Base-by-base conservation (phyloP, 225 moss, liverwort and hornwort species). In the Physcomitrellopsis africana region DNA sequence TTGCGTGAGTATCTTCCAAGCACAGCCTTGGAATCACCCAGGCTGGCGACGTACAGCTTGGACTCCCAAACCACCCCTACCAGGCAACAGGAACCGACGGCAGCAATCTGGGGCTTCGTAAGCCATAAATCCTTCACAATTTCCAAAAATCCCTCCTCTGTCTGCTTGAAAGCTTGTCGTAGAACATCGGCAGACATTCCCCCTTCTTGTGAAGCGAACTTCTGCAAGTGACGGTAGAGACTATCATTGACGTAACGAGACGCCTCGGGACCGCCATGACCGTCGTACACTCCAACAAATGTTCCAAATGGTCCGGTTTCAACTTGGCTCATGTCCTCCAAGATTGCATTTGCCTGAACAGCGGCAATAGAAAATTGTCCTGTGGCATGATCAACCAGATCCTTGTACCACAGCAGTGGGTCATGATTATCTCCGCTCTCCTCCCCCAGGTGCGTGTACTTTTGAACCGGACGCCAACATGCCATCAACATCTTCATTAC, bases 401-500 rank as follows among this genome's bases (percentile, higher is more conserved):
- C 94, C 86, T 83, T 94, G 51, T 84, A 87, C 92, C 94, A 94
- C 23, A 92, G 84, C 72, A 94, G 79, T 43, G 92, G 77, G 75
- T 94, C 94, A 15, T 87, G 93, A 52, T 84, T 83, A 74, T 94
- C 92, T 29, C 81, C 79, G 15, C 77, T 79, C 56, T 88, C 90
- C 74, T 90, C 70, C 56, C 92, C 92, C 83, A 81, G 73, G 78
- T 89, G 92, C 76, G 89, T 84, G 80, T 92, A 92, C 80, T 87
- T 92, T 87, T 92, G 85, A 77, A 90, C 85, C 72, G 94, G 94
- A 79, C 94, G 92, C 94, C 94, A 94, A 87, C 96, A 96, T 67
- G 96, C 92, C 87, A 90, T 83, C 83, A 94, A 80, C 94, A 94
- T 89, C 89, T 92, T 94, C 92, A 94, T 94, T 60, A 94, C 84